Evolutionary conservation across 208 protist genomes (phyloP).

Genomic region (Leishmania turanica): DNA sequence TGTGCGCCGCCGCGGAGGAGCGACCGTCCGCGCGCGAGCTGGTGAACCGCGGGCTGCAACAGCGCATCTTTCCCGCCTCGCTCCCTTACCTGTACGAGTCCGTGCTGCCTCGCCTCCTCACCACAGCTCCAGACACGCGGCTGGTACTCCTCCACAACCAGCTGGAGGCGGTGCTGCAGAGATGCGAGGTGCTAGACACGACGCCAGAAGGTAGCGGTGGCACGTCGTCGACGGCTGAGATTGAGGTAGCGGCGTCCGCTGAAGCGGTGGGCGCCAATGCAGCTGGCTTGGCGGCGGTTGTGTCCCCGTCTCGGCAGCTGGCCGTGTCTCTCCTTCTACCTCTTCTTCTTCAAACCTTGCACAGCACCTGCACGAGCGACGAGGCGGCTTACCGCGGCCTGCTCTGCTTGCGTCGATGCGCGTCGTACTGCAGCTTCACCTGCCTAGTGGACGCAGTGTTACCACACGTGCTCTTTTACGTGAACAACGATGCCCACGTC

Average conservation of each 20-base stretch:
- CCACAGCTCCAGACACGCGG: conserved; percentile 49
- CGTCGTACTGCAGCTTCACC: conserved; percentile 33
- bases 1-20: conserved; percentile 31
- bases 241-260: not conserved
- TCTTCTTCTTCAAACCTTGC: conserved; percentile 50
- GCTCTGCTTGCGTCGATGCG: conserved; percentile 38
- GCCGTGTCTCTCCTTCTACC: conserved; percentile 51
- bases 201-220: not conserved
- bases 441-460: conserved; percentile 47
- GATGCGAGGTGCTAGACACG: conserved; percentile 8
- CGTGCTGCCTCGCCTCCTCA: conserved; percentile 56
- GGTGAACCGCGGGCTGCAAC: conserved; percentile 25
- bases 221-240: not conserved
- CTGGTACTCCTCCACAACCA: conserved; percentile 47
- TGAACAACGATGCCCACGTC: conserved; percentile 34
- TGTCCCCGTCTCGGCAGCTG: not conserved
- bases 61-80: conserved; percentile 52
- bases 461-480: conserved; percentile 46
- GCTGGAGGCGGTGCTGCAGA: conserved; percentile 11
- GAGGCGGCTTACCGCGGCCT: conserved; percentile 56
- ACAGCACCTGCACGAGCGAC: conserved; percentile 31
- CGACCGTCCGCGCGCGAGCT: conserved; percentile 51
- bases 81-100: conserved; percentile 43
- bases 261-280: not conserved
- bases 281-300: not conserved